phyloP scores from a whole-genome alignment of 352 stramenopile species.

The Pythium volutum region DNA sequence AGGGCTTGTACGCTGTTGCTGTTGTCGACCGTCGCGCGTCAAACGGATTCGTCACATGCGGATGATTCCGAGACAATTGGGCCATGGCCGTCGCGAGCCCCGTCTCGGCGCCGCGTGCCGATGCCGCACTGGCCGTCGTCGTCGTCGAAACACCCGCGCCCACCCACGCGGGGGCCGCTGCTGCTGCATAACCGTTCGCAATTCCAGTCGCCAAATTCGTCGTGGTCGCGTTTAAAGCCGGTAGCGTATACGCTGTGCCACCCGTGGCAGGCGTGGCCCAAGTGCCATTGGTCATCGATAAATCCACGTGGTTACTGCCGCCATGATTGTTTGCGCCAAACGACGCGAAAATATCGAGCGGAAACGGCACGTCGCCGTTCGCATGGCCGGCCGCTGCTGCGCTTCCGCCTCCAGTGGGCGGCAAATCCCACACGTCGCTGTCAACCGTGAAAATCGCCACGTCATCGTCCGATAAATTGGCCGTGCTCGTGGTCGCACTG shows the following conservation, averaged over 20 bases:
- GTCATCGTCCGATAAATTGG: constrained; percentile 55
- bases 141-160: neutral
- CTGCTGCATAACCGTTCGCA: neutral
- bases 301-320: constrained; percentile 3
- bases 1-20: neutral
- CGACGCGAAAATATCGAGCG: constrained; percentile 36
- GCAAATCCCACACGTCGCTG: constrained; percentile 56
- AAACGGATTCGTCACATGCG: constrained; percentile 48
- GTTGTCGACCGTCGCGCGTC: constrained; percentile 35
- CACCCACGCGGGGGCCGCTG: neutral
- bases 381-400: neutral
- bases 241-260: neutral
- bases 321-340: neutral
- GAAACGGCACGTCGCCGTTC: constrained; percentile 37
- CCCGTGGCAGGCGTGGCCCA: neutral
- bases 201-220: neutral
- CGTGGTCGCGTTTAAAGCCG: neutral
- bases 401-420: constrained; percentile 9
- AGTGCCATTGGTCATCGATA: constrained; percentile 4
- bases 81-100: constrained; percentile 63
- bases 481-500: constrained; percentile 11
- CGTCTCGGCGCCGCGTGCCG: constrained; percentile 29
- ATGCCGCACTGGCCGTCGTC: neutral
- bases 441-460: constrained; percentile 63
- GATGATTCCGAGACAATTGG: constrained; percentile 51